These are phyloP conservation scores for Candida glucosophila DNA, from an alignment of 1,139 yeast genomes.

Conservation along the genomic window DNA sequence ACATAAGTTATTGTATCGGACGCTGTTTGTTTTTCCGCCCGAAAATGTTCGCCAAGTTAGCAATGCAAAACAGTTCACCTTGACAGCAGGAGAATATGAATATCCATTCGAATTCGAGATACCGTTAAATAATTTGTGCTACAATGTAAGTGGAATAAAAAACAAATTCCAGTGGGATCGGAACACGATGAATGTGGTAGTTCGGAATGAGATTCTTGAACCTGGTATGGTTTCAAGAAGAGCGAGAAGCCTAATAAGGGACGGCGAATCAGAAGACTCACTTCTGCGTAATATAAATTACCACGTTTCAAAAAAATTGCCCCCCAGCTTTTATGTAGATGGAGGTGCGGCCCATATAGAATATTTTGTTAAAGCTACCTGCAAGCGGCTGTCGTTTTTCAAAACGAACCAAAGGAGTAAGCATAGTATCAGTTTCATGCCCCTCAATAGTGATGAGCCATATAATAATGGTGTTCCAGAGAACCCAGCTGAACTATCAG, in stretches of 20 bases:
- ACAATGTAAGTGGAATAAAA: constrained; percentile 32
- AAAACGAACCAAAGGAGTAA: constrained; percentile 40
- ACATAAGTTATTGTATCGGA: constrained; percentile 51
- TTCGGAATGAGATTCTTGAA: constrained; percentile 30
- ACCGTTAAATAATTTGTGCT: constrained; percentile 45
- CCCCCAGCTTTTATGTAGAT: constrained; percentile 47
- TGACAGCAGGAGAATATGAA: constrained; percentile 50
- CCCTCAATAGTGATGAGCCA: constrained; percentile 37
- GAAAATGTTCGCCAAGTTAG: constrained; percentile 41
- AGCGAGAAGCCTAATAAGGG: constrained; percentile 12
- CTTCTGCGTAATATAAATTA: constrained; percentile 10
- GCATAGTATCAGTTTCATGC: constrained; percentile 47
- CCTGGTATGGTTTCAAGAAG: constrained; percentile 12
- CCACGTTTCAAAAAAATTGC: constrained; percentile 39
- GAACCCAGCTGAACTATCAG: constrained; percentile 15
- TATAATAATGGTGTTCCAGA: too few species aligned
- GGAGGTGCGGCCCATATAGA: constrained; percentile 39
- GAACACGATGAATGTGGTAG: constrained; percentile 21
- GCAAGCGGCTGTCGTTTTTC: constrained; percentile 45
- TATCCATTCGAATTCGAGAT: constrained; percentile 51
- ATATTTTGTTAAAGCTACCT: constrained; percentile 53
- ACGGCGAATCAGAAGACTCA: constrained; percentile 1
- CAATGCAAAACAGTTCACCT: constrained; percentile 44
- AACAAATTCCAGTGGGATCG: constrained; percentile 29
- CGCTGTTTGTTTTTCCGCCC: constrained; percentile 55